A percentile compares a stretch with the other conserved stretches of the same genome.
These are phyloP conservation scores for Scheffersomyces ergatensis DNA, from an alignment of 805 yeast genomes.

Conservation along the genomic window DNA sequence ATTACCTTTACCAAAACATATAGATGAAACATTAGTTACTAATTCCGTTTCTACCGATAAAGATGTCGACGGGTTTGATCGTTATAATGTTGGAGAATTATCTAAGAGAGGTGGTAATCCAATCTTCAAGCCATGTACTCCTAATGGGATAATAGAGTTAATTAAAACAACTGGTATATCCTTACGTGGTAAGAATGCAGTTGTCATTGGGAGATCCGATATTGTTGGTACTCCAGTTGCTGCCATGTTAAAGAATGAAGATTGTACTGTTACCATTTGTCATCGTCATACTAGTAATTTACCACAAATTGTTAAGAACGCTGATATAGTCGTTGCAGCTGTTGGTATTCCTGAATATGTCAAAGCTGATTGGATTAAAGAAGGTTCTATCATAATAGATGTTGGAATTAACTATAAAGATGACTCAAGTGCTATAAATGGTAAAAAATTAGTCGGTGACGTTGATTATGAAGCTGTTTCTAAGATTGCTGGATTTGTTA, in stretches of 20 bases:
- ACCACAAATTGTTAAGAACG: slow-evolving; percentile 50
- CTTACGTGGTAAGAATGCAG: slow-evolving; percentile 79
- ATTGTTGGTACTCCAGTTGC: slow-evolving; percentile 96
- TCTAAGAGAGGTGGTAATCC: slow-evolving; percentile 85
- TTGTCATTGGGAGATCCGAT: slow-evolving; percentile 92
- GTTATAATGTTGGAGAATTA: slow-evolving; percentile 85
- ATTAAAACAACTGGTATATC: slow-evolving; percentile 66
- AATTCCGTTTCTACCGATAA: slow-evolving; percentile 76
- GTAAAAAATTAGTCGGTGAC: slow-evolving; percentile 89
- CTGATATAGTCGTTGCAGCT: slow-evolving; percentile 91
- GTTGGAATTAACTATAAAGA: slow-evolving; percentile 92
- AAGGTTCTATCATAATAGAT: slow-evolving; percentile 83
- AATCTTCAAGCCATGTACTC: slow-evolving; percentile 88
- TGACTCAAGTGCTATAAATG: slow-evolving; percentile 72
- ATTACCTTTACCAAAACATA: slow-evolving; percentile 80
- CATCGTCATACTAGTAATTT: slow-evolving; percentile 64
- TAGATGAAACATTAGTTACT: slow-evolving; percentile 78
- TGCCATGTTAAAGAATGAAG: slow-evolving; percentile 69
- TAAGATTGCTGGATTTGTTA: slow-evolving; percentile 63
- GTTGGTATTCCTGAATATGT: slow-evolving; percentile 84
- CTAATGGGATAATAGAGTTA: slow-evolving; percentile 85
- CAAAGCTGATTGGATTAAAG: slow-evolving; percentile 84
- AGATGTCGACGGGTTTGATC: slow-evolving; percentile 95
- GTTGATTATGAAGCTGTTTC: slow-evolving; percentile 76
- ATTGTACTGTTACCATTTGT: slow-evolving; percentile 83